Evolutionary conservation across 1,139 yeast species (phyloP).

Genomic region (Taphrina flavorubra): DNA sequence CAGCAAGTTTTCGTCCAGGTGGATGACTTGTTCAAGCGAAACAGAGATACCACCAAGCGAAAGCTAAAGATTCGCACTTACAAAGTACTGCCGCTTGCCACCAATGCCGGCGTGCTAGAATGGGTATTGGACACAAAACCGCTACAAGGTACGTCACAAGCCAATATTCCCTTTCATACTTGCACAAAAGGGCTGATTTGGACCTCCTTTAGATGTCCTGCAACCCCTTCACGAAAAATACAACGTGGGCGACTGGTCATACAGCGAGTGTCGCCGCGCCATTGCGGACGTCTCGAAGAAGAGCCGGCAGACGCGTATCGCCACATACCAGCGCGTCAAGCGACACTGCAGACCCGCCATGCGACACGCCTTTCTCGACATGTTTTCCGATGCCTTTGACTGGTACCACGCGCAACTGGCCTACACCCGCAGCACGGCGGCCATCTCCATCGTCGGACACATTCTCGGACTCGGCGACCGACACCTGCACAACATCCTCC

Average conservation of each 20-base stretch:
- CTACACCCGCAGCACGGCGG: conserved; percentile 82
- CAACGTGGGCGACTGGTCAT: conserved; percentile 56
- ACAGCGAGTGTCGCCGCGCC: conserved; percentile 65
- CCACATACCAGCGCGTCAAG: conserved; percentile 61
- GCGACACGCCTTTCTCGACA: conserved; percentile 70
- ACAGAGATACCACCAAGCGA: conserved; percentile 64
- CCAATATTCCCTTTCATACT: too few species aligned
- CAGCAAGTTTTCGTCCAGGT: conserved; percentile 93
- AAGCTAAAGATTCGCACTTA: conserved; percentile 75
- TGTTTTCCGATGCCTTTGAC: conserved; percentile 66
- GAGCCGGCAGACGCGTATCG: conserved; percentile 57
- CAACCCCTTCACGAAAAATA: conserved; percentile 62
- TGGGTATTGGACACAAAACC: conserved; percentile 82
- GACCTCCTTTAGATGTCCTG: conserved; percentile 60
- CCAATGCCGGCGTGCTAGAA: conserved; percentile 85
- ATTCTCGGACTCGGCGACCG: conserved; percentile 93
- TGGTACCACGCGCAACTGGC: conserved; percentile 74
- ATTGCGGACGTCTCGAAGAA: conserved; percentile 67
- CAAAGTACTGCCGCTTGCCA: conserved; percentile 87
- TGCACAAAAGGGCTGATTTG: neutral
- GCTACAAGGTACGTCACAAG: conserved; percentile 1
- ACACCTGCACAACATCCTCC: conserved; percentile 84
- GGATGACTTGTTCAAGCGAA: conserved; percentile 66
- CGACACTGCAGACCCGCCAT: conserved; percentile 68
- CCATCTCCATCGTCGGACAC: conserved; percentile 84